phyloP scores from a whole-genome alignment of 768 basidiomycete genomes.

The Butyriboletus loyo region DNA sequence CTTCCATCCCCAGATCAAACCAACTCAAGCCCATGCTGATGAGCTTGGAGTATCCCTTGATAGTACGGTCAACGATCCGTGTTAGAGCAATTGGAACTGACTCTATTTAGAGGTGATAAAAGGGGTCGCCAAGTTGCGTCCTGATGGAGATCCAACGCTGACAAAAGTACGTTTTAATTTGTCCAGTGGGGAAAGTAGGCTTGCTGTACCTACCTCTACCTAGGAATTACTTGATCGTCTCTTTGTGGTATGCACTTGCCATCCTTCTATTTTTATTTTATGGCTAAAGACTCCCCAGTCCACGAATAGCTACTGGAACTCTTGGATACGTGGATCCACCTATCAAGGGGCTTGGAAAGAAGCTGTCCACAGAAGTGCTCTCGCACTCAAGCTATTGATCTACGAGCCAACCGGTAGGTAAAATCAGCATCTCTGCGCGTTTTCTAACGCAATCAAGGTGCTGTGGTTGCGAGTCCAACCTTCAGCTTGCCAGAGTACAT shows the following conservation, averaged over 20 bases:
- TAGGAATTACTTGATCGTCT: conserved; percentile 58
- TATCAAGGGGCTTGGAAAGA: conserved; percentile 97
- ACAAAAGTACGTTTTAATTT: conserved; percentile 44
- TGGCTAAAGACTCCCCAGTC: conserved; percentile 35
- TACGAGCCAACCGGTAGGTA: conserved; percentile 80
- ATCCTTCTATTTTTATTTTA: not conserved
- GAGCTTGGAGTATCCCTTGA: conserved; percentile 45
- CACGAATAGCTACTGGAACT: conserved; percentile 81
- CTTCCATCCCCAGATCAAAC: conserved; percentile 12
- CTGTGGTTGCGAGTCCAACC: conserved; percentile 92
- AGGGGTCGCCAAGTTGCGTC: conserved; percentile 45
- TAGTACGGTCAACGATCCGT: conserved; percentile 26
- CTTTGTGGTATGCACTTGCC: conserved; percentile 42
- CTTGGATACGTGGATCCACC: conserved; percentile 85
- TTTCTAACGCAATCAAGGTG: conserved; percentile 44
- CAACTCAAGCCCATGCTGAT: conserved; percentile 40
- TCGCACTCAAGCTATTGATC: conserved; percentile 91
- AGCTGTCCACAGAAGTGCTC: conserved; percentile 85
- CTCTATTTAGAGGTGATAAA: conserved; percentile 37
- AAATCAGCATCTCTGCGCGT: not conserved
- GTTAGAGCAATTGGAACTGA: conserved; percentile 1
- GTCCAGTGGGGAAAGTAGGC: not conserved
- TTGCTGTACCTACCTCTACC: not conserved
- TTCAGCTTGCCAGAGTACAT: conserved; percentile 93
- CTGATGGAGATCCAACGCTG: conserved; percentile 68